phyloP scores from a whole-genome alignment of 257 asterid genomes.

The Nicotiana tabacum region DNA sequence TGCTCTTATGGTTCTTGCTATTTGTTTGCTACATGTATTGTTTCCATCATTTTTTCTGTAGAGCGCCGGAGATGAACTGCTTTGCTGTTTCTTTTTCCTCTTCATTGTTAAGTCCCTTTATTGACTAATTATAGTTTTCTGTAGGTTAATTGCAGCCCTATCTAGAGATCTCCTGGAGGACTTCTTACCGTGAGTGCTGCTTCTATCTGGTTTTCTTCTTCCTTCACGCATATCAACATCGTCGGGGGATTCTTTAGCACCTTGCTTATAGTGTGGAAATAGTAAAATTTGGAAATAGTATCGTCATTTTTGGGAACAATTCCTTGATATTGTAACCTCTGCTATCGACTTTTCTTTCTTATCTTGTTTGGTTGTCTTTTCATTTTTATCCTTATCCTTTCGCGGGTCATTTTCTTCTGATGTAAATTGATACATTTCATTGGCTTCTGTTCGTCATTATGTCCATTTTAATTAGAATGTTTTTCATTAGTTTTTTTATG shows the following conservation, averaged over 20 bases:
- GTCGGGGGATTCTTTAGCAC: not conserved
- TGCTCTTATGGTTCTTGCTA: not conserved
- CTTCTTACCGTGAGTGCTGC: conserved; percentile 69
- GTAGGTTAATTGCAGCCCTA: conserved; percentile 82
- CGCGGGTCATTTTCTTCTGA: not conserved
- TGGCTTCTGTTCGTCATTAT: not conserved
- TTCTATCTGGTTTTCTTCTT: conserved; percentile 2
- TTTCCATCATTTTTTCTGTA: not conserved
- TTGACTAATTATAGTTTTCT: conserved; percentile 16
- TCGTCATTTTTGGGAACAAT: not conserved
- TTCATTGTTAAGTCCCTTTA: conserved; percentile 3
- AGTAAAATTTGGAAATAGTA: not conserved
- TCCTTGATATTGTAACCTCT: not conserved
- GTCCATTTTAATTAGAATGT: not conserved
- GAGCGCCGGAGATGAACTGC: not conserved
- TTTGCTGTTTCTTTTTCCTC: not conserved
- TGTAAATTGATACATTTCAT: not conserved
- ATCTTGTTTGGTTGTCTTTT: conserved; percentile 8
- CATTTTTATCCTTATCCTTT: not conserved
- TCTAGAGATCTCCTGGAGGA: conserved; percentile 82
- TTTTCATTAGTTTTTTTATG: not conserved
- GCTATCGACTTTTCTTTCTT: not conserved
- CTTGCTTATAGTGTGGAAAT: not conserved
- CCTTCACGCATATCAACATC: not conserved
- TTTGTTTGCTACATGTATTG: not conserved